Evolutionary conservation across 805 yeast genomes (phyloP), one percentile per base, ranked within the genome.

Genomic region (Candida takata): DNA sequence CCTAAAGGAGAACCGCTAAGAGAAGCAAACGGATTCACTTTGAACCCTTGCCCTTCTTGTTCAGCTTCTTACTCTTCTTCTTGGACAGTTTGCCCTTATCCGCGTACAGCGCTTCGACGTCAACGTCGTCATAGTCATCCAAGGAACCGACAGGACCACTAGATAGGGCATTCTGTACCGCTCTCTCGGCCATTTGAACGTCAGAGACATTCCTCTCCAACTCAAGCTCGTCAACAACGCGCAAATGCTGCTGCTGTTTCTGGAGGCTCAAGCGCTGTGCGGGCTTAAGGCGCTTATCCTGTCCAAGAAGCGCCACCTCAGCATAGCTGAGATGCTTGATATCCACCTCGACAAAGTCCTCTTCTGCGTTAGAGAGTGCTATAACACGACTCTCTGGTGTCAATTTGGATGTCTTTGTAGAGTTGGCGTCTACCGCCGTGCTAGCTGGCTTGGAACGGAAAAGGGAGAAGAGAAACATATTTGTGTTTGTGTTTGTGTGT

Each of bases 261-360:
- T 21, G 33, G 11, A 14, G 18, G 16, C 27, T 21, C 15, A 13
- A 27, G 17, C 29, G 25, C 21, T 19, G 34, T n/a, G n/a, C n/a
- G n/a, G n/a, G n/a, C n/a, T n/a, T n/a, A n/a, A n/a, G n/a, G 27
- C n/a, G n/a, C 14, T 24, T 13, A 6, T n/a, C 14, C 27, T 13
- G 7, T 5, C 13, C 23, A 29, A 21, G 23, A 27, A 66, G 53
- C 10, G 74, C 74, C 17, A 66, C 75, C 55, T 73, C 79, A 10
- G 76, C 76, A 48, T 72, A 72, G 8, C 77, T 68, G 47, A 71
- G 52, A 37, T 65, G 61, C 36, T 74, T 65, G 28, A 70, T 51
- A 32, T 64, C 63, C 36, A 73, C 65, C 35, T 62, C 65, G 17
- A 72, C 61, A 45, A 67, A 72, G 34, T 65, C 75, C 12, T 55